Evolutionary conservation across 257 asterid species (phyloP).

Genomic region (Hygrophila difformis): DNA sequence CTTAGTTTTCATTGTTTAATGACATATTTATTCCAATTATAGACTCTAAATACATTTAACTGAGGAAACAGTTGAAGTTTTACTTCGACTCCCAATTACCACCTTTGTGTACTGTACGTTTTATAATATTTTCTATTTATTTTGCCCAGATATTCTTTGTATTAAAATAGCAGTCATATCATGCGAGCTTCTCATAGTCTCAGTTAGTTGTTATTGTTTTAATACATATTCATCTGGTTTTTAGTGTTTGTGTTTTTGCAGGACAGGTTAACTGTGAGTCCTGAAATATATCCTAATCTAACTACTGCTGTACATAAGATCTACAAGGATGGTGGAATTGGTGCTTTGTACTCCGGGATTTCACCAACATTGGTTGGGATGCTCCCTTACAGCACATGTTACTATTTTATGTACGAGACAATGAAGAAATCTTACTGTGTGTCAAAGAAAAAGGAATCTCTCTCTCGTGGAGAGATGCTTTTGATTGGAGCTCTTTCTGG

Average conservation of each 20-base stretch:
- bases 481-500: conserved; percentile 93
- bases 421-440: conserved; percentile 78
- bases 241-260: conserved; percentile 27
- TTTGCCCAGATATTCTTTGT: too few species aligned
- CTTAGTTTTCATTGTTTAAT: too few species aligned
- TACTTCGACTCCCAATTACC: too few species aligned
- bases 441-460: conserved; percentile 47
- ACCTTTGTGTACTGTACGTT: too few species aligned
- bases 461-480: conserved; percentile 77
- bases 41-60: too few species aligned
- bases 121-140: too few species aligned
- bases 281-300: conserved; percentile 67
- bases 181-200: too few species aligned
- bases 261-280: conserved; percentile 91
- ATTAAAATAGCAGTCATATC: too few species aligned
- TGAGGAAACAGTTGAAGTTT: too few species aligned
- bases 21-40: too few species aligned
- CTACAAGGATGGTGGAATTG: conserved; percentile 62
- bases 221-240: conserved; percentile 5
- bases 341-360: conserved; percentile 69
- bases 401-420: conserved; percentile 91
- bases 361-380: conserved; percentile 83
- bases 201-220: too few species aligned
- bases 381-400: conserved; percentile 97
- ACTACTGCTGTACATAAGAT: conserved; percentile 61